Evolutionary conservation across 306 rosid genomes (phyloP), one percentile per base, ranked within the genome.

Genomic region (Pachyrhizus erosus): DNA sequence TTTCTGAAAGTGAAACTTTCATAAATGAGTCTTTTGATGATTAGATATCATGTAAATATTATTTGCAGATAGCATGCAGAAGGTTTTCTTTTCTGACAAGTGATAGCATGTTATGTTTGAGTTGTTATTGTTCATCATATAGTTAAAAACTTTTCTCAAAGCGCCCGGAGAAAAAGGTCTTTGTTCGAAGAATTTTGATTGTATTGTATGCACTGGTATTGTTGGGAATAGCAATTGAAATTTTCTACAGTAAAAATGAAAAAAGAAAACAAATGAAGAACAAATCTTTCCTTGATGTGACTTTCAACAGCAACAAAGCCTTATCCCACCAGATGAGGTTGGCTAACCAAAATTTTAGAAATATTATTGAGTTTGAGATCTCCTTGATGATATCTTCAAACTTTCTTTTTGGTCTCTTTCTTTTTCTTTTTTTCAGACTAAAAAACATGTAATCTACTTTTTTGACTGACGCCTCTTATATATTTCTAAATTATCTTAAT

Each of bases 1-100:
- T 71, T 85, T 33, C 33, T 49, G 13, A 31, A 45, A 62, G 67
- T 51, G 23, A 61, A 68, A 73, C 78, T 79, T 57, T 37, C 81
- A 34, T 51, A 33, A 77, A 76, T 62, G 74, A 62, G 49, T 70
- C 49, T 70, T 26, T 26, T 52, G 82, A 26, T n/a, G 26, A 75
- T 69, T 40, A 69, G 33, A 52, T 21, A 48, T 62, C 73, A 33
- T n/a, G n/a, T 29, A 5, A 48, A 68, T 31, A 49, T n/a, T 57
- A 40, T 23, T 62, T 74, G 52, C 39, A 24, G 57, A 43, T 70
- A 75, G 61, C 70, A 62, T 79, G 75, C 65, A 57, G 46, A 51
- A 82, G 20, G 43, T 27, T 78, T 49, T 6, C 8, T 37, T 37
- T 37, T 5, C 8, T 37, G 1, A 37, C 8, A 37, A 37, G 42